Percentiles rank a stretch among this genome's conserved stretches.
Conservation (phyloP, 768 basidiomycete genomes). For the Asterophora lycoperdoides region DNA sequence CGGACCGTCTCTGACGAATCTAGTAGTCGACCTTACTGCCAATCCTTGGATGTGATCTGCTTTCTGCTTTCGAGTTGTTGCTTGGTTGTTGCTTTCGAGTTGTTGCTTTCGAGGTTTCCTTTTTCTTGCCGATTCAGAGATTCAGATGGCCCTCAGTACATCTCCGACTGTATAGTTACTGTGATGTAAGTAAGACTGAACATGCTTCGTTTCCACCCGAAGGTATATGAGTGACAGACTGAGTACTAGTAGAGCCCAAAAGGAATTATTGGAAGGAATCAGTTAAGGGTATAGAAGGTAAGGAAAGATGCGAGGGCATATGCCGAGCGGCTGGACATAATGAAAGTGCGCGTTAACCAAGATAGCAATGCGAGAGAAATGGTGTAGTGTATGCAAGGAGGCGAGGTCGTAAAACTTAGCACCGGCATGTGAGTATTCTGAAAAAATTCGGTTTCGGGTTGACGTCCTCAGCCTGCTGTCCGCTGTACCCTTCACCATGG, state of each 20-base stretch:
- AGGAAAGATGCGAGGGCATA: conserved; percentile 28
- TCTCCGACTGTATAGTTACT: neutral
- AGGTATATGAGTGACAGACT: neutral
- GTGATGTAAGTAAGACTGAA: no score
- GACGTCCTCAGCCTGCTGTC: conserved; percentile 53
- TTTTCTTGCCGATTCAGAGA: no score
- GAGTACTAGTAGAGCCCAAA: conserved; percentile 8
- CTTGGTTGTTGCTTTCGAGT: no score
- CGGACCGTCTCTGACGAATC: neutral
- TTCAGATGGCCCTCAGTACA: no score
- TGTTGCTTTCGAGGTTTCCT: no score
- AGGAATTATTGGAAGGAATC: conserved; percentile 18
- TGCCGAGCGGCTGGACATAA: conserved; percentile 21
- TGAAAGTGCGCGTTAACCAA: conserved; percentile 18
- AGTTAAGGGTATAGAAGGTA: conserved; percentile 31
- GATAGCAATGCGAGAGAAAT: conserved; percentile 24
- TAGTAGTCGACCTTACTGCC: neutral
- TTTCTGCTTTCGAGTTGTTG: neutral
- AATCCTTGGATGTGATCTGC: neutral
- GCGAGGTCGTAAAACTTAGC: conserved; percentile 36
- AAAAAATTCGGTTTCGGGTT: conserved; percentile 53
- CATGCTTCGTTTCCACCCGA: no score
- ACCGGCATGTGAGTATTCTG: conserved; percentile 75
- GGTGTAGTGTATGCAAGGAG: conserved; percentile 18
- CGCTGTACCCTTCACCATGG: conserved; percentile 54